Percentiles rank a stretch among this genome's conserved stretches.
These are phyloP conservation scores for Agaricus subrufescens DNA, from an alignment of 768 basidiomycete species.

Conservation along the genomic window DNA sequence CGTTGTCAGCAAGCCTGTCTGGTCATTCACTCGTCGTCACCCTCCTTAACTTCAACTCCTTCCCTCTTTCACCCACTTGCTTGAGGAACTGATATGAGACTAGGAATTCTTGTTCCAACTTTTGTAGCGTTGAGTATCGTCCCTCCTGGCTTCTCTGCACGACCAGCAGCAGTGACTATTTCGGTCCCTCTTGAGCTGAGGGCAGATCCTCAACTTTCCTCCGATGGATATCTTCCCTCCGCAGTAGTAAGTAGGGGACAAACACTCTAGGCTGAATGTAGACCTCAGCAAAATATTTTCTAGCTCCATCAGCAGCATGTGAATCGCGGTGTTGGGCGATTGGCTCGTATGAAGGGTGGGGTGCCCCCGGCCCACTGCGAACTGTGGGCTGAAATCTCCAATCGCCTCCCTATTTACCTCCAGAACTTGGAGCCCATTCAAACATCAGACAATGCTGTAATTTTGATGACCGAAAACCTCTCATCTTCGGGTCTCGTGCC, in stretches of 20 bases:
- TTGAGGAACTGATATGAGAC: not conserved
- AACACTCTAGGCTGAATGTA: not conserved
- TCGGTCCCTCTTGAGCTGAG: not conserved
- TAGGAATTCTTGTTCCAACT: not conserved
- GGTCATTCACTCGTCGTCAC: too few species aligned
- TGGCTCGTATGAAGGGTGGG: constrained; percentile 52
- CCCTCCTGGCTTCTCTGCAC: not conserved
- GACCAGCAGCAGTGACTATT: not conserved
- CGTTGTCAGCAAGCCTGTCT: too few species aligned
- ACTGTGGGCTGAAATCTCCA: constrained; percentile 31
- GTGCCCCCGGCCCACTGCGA: constrained; percentile 27
- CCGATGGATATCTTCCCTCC: not conserved
- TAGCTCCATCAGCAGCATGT: constrained; percentile 59
- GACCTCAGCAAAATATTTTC: not conserved
- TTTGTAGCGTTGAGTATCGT: not conserved
- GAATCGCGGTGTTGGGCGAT: constrained; percentile 47
- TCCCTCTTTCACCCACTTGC: too few species aligned
- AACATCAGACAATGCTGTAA: constrained; percentile 12
- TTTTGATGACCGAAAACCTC: not conserved
- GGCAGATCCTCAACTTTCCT: not conserved
- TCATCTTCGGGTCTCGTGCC: not conserved
- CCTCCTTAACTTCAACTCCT: too few species aligned
- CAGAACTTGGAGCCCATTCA: constrained; percentile 24
- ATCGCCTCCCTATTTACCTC: constrained; percentile 31
- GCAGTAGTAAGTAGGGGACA: not conserved